Evolutionary conservation across 2,329 filamentous ascomycete genomes (phyloP).

Genomic region (Phoma sp.): DNA sequence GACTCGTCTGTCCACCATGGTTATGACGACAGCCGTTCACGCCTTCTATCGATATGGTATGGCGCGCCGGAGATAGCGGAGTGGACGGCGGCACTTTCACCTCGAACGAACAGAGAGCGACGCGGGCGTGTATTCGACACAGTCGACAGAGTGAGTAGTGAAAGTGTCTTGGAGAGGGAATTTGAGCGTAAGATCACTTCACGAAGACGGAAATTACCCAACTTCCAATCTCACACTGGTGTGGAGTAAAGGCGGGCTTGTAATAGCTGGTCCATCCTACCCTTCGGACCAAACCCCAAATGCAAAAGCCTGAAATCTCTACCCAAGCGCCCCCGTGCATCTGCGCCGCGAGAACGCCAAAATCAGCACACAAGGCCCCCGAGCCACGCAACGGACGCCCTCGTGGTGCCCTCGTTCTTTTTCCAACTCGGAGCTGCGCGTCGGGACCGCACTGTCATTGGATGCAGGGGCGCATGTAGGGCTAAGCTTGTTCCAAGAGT

Average conservation of each 20-base stretch:
- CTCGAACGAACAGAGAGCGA: constrained; percentile 12
- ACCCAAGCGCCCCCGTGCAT: constrained; percentile 9
- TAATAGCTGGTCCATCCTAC: constrained; percentile 11
- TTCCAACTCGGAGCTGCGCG: constrained; percentile 2
- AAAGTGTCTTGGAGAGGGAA: not conserved
- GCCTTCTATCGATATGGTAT: constrained; percentile 15
- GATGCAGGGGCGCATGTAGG: constrained; percentile 17
- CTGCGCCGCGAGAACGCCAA: constrained; percentile 11
- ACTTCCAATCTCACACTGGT: constrained; percentile 1
- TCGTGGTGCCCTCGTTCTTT: constrained; percentile 7
- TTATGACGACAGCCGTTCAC: constrained; percentile 20
- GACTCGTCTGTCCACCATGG: constrained; percentile 23
- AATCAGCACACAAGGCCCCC: constrained; percentile 7
- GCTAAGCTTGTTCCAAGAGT: constrained; percentile 44
- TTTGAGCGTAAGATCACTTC: not conserved
- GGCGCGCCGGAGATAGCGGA: constrained; percentile 16
- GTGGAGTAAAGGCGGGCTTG: constrained; percentile 8
- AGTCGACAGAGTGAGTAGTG: not conserved
- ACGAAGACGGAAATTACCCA: constrained; percentile 3
- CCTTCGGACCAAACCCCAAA: constrained; percentile 12
- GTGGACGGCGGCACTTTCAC: constrained; percentile 1
- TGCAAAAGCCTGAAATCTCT: constrained; percentile 10
- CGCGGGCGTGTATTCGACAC: not conserved
- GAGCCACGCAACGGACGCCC: constrained; percentile 1
- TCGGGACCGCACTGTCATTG: constrained; percentile 24